These are phyloP conservation scores for Jimgerdemannia flammicorona DNA, from an alignment of 192 early-diverging fungal genomes.

Conservation along the genomic window DNA sequence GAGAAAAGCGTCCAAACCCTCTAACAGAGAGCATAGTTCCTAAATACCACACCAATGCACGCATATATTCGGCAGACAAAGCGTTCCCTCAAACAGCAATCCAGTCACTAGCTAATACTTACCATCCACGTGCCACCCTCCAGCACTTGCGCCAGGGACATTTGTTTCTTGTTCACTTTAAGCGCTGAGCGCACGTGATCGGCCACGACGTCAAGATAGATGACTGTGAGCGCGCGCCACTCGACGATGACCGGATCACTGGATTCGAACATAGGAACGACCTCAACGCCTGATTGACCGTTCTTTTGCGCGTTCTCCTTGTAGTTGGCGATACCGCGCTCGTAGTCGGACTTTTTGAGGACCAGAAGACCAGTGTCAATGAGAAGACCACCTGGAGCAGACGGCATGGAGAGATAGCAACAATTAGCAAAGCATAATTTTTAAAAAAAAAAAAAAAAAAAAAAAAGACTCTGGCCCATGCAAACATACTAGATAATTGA, in stretches of 20 bases:
- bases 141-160: slow-evolving; percentile 82
- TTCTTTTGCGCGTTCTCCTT: slow-evolving; percentile 32
- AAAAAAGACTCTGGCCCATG: too few relatives aligned
- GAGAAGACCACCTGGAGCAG: slow-evolving; percentile 66
- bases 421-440: too few relatives aligned
- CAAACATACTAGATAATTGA: too few relatives aligned
- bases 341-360: slow-evolving; percentile 45
- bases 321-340: slow-evolving; percentile 56
- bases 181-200: slow-evolving; percentile 56
- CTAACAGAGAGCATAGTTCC: too few relatives aligned
- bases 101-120: slow-evolving; percentile 1
- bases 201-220: slow-evolving; percentile 72
- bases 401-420: background rate
- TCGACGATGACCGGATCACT: slow-evolving; percentile 84
- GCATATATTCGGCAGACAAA: background rate
- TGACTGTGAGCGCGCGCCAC: slow-evolving; percentile 91
- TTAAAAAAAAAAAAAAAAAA: too few relatives aligned
- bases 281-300: slow-evolving; percentile 29
- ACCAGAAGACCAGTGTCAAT: slow-evolving; percentile 81
- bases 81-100: background rate
- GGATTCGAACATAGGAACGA: slow-evolving; percentile 68
- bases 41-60: too few relatives aligned
- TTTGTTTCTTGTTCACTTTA: slow-evolving; percentile 40
- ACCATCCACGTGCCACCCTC: slow-evolving; percentile 94
- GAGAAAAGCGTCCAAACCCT: too few relatives aligned